A percentile compares a stretch with the other conserved stretches of the same genome.
phyloP scores from a whole-genome alignment of 108 stramenopile genomes.

The Cyclostephanos invisitatus region DNA sequence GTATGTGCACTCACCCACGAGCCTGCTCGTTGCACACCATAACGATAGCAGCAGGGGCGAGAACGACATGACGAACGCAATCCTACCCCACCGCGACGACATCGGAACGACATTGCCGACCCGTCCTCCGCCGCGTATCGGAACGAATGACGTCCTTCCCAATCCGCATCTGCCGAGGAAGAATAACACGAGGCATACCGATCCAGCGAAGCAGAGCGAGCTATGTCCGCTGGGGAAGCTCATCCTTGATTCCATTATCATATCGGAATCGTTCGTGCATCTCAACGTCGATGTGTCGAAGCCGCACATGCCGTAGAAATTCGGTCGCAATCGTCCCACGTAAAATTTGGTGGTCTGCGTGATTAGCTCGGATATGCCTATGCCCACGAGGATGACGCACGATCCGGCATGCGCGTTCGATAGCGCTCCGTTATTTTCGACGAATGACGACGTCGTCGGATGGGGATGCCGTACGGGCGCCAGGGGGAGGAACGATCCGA shows the following conservation, averaged over 20 bases:
- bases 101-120: not conserved
- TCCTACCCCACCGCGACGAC: constrained; percentile 16
- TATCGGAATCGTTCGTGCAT: constrained; percentile 54
- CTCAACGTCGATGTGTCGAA: constrained; percentile 51
- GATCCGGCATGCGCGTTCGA: constrained; percentile 51
- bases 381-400: constrained; percentile 53
- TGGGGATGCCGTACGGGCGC: constrained; percentile 11
- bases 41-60: constrained; percentile 33
- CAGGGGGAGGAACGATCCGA: constrained; percentile 39
- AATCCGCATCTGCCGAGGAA: constrained; percentile 54
- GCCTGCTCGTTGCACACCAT: constrained; percentile 44
- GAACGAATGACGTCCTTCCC: constrained; percentile 15
- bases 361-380: constrained; percentile 66
- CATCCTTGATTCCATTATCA: constrained; percentile 64
- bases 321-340: constrained; percentile 74
- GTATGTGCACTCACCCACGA: not conserved
- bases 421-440: constrained; percentile 20
- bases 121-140: not conserved
- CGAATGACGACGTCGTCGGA: not conserved
- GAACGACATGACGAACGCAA: constrained; percentile 26
- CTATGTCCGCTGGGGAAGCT: constrained; percentile 86
- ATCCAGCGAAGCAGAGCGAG: constrained; percentile 60
- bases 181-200: constrained; percentile 68
- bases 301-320: constrained; percentile 81
- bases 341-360: constrained; percentile 73